Percentiles rank a stretch among this genome's conserved stretches.
phyloP scores from a whole-genome alignment of 176 grass and related monocot genomes.

The Oropetium thomaeum region DNA sequence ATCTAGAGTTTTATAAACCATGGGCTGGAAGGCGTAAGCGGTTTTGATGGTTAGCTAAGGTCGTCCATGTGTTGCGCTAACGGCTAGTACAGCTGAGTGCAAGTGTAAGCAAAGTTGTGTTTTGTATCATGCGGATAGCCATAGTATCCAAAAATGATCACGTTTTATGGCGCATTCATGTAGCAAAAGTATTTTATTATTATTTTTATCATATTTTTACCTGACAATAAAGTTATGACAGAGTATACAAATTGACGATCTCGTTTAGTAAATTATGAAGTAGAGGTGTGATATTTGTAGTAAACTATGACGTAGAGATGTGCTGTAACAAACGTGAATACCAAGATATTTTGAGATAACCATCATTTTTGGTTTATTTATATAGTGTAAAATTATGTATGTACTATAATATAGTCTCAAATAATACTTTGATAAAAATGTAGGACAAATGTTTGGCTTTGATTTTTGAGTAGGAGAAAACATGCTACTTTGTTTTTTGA shows the following conservation, averaged over 20 bases:
- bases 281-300: too few relatives aligned
- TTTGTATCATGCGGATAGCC: background rate
- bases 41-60: background rate
- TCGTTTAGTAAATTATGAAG: background rate
- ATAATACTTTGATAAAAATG: too few relatives aligned
- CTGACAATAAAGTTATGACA: background rate
- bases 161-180: background rate
- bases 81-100: background rate
- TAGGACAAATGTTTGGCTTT: background rate
- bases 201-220: background rate
- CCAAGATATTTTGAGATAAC: background rate
- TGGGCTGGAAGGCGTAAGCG: background rate
- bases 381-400: background rate
- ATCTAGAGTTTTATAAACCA: background rate
- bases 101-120: background rate
- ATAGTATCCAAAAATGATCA: background rate
- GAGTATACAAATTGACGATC: too few relatives aligned
- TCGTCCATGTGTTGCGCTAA: background rate
- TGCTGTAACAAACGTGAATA: background rate
- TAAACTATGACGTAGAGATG: background rate
- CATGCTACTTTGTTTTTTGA: background rate
- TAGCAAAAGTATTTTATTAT: background rate
- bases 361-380: background rate
- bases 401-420: background rate
- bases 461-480: background rate